Conservation (phyloP, 345 rosid species). For the Hypericum perforatum region DNA sequence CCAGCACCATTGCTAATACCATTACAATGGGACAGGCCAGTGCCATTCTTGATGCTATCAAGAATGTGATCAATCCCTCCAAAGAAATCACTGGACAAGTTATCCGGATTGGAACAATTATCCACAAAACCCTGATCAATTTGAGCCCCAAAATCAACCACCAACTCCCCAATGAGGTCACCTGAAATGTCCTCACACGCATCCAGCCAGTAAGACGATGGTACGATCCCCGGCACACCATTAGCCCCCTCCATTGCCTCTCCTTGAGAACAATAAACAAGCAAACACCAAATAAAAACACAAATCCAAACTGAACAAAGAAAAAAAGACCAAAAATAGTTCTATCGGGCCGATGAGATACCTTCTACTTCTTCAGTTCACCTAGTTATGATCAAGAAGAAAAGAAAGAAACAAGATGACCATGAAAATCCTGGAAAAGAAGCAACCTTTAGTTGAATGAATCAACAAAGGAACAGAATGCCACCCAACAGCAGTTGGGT, state of each 20-base stretch:
- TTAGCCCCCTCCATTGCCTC: constrained; percentile 27
- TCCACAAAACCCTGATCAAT: constrained; percentile 35
- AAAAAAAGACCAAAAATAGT: no score
- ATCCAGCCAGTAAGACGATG: constrained; percentile 85
- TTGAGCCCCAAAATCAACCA: constrained; percentile 47
- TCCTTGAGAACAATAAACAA: constrained; percentile 23
- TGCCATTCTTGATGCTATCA: constrained; percentile 72
- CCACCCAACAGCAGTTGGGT: no score
- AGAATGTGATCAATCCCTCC: constrained; percentile 92
- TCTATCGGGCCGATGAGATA: no score
- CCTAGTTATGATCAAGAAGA: no score
- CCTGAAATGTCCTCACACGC: constrained; percentile 77
- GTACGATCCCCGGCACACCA: constrained; percentile 12
- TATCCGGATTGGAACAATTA: constrained; percentile 29
- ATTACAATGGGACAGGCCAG: constrained; percentile 33
- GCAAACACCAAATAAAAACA: no score
- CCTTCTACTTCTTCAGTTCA: no score
- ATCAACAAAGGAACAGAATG: no score
- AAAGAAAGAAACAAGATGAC: no score
- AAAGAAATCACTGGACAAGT: constrained; percentile 49
- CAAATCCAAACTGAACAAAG: no score
- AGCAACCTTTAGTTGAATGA: no score
- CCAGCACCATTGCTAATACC: background rate
- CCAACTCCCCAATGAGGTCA: constrained; percentile 57
- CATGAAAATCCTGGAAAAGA: no score